Base-by-base conservation (phyloP, 1,284 basidiomycete genomes). In the Malassezia pachydermatis region DNA sequence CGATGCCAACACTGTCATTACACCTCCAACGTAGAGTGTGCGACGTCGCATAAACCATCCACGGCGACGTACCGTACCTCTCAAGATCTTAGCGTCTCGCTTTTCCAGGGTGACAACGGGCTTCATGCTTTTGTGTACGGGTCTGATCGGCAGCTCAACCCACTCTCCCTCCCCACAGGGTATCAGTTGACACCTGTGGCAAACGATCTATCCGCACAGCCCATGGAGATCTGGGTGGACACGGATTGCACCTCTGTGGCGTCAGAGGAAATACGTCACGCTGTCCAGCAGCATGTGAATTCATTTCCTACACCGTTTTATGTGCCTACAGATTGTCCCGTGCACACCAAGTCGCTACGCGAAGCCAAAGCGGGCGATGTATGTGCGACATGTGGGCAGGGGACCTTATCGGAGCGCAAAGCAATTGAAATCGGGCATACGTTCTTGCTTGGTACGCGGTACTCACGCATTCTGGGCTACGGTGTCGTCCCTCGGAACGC, bases 361-460 rank as follows among this genome's bases (percentile, higher is more conserved):
- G 5, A 36, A 2, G 32, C 61, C 2, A 36, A 51, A 17, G 39
- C 39, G 17, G 56, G 59, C 17, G 69, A 74, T 41, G 37, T 39
- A 0, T 65, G 62, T 27, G 36, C 54, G 0, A 36, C 44, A 7
- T 74, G 73, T 45, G 29, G 41, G 2, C 19, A 13, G 2, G 54
- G 59, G 0, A 25, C 9, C 5, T 57, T 74, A 2, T 14, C 39
- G 0, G 50, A 58, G 27, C 61, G 47, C 14, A 52, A 54, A 13
- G 63, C 72, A 1, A 72, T 74, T 48, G 73, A 74, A 44, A 58
- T 74, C 2, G 73, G 63, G 0, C 73, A 74, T 40, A 73, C 73
- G 0, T 74, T 74, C 45, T 55, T 65, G 28, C 65, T 74, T 3
- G 73, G 72, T 5, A 64, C 64, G 1, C 52, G 57, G 35, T 74